phyloP scores from a whole-genome alignment of 805 yeast genomes.

The Myxozyma geophila region DNA sequence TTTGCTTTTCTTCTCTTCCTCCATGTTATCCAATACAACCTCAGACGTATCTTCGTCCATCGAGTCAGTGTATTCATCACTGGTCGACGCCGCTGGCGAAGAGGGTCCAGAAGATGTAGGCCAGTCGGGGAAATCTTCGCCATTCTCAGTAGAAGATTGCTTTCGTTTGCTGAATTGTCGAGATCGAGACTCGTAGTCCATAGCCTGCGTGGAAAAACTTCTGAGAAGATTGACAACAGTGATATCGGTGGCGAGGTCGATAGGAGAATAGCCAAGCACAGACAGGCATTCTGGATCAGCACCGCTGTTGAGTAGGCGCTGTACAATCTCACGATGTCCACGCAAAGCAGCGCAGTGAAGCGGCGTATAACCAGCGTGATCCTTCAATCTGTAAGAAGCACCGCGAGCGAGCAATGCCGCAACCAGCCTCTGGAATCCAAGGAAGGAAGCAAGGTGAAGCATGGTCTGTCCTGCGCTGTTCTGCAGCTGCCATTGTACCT shows the following conservation, averaged over 20 bases:
- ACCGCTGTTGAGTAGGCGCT: slow-evolving; percentile 63
- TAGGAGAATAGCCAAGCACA: slow-evolving; percentile 50
- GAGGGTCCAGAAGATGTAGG: slow-evolving; percentile 36
- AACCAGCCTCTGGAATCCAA: slow-evolving; percentile 68
- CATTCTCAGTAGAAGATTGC: slow-evolving; percentile 1
- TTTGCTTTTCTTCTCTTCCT: slow-evolving; percentile 13
- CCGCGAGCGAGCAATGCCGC: slow-evolving; percentile 66
- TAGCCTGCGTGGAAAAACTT: background rate
- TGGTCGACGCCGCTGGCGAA: slow-evolving; percentile 30
- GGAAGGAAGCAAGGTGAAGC: slow-evolving; percentile 80
- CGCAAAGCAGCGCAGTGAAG: slow-evolving; percentile 80
- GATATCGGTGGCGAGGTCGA: slow-evolving; percentile 38
- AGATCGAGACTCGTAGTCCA: slow-evolving; percentile 6
- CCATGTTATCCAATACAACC: slow-evolving; percentile 4
- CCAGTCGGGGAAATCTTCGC: slow-evolving; percentile 34
- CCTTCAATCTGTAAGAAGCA: slow-evolving; percentile 64
- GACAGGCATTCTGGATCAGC: slow-evolving; percentile 61
- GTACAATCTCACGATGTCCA: slow-evolving; percentile 72
- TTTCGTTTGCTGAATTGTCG: slow-evolving; percentile 1
- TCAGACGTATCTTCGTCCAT: slow-evolving; percentile 9
- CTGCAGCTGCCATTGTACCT: slow-evolving; percentile 79
- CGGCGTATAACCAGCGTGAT: slow-evolving; percentile 83
- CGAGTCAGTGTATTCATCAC: slow-evolving; percentile 23
- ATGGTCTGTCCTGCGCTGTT: slow-evolving; percentile 85
- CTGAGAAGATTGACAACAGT: slow-evolving; percentile 16